A percentile compares a stretch with the other conserved stretches of the same genome.
Conservation (phyloP, 2,329 filamentous ascomycete species). For the Sclerotinia spermophila region DNA sequence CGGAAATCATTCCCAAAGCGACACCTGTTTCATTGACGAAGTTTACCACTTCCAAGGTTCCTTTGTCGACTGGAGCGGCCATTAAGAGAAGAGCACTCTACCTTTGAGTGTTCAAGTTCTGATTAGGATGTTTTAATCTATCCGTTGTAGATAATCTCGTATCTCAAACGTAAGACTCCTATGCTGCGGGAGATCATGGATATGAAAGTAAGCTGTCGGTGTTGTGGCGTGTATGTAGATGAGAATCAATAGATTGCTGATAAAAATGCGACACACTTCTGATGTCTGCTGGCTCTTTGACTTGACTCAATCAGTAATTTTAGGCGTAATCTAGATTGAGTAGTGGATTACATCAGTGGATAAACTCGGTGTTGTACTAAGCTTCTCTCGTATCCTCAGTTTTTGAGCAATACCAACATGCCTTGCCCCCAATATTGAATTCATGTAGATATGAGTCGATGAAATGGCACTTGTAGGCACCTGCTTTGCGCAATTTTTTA, state of each 20-base stretch:
- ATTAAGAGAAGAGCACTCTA: neutral
- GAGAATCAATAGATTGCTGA: no score
- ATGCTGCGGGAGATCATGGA: neutral
- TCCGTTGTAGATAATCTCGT: neutral
- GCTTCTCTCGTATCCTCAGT: neutral
- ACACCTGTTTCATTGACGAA: neutral
- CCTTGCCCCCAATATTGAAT: neutral
- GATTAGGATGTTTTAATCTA: neutral
- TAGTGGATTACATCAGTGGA: neutral
- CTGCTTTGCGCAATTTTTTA: neutral
- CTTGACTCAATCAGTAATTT: no score
- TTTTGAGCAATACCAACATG: conserved; percentile 10
- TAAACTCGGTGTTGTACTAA: no score
- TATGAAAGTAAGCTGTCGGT: no score
- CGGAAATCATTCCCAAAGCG: neutral
- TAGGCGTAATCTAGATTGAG: no score
- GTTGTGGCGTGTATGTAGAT: neutral
- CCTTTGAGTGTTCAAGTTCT: neutral
- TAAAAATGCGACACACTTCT: neutral
- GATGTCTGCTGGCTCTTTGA: neutral
- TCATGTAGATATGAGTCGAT: neutral
- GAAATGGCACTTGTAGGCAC: neutral
- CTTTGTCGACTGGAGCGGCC: neutral
- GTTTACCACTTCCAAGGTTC: neutral
- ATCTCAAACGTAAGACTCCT: neutral